Conservation (phyloP, 2,329 filamentous ascomycete genomes). For the Fusarium chaquense region DNA sequence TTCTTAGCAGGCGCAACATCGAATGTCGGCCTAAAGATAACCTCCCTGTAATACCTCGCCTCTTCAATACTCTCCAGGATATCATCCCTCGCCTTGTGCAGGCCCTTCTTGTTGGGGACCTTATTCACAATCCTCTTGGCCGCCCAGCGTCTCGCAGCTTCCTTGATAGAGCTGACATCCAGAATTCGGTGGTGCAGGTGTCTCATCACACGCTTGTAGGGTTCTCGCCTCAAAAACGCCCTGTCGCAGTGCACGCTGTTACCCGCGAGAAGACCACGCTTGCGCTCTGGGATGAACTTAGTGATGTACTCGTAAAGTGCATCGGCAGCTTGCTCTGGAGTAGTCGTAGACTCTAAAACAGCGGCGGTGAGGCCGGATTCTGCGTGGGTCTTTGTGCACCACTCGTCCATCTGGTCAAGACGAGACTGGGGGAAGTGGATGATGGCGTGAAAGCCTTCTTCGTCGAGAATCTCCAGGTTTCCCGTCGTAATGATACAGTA, state of each 20-base stretch:
- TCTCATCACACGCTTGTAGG: constrained; percentile 78
- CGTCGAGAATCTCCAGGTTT: constrained; percentile 80
- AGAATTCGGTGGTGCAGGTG: constrained; percentile 91
- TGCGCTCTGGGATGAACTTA: constrained; percentile 73
- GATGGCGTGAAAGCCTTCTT: constrained; percentile 81
- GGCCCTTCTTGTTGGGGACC: constrained; percentile 77
- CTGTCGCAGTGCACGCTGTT: constrained; percentile 94
- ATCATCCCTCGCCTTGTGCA: constrained; percentile 87
- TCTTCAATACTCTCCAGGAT: constrained; percentile 96
- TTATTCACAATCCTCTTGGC: constrained; percentile 58
- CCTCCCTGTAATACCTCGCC: constrained; percentile 82
- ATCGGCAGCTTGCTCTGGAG: constrained; percentile 77
- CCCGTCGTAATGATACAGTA: constrained; percentile 91
- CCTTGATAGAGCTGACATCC: constrained; percentile 93
- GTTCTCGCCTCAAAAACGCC: constrained; percentile 79
- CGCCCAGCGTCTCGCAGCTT: constrained; percentile 87
- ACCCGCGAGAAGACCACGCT: constrained; percentile 82
- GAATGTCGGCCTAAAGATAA: constrained; percentile 68
- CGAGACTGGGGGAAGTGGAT: constrained; percentile 78
- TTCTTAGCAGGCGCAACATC: constrained; percentile 42
- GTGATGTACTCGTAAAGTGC: constrained; percentile 83
- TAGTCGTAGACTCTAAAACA: constrained; percentile 79
- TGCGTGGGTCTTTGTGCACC: constrained; percentile 86
- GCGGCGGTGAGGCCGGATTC: constrained; percentile 83
- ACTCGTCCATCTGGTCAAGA: constrained; percentile 85